Evolutionary conservation across 768 basidiomycete genomes (phyloP), one percentile per base, ranked within the genome.

Genomic region (Mycena vitilis): DNA sequence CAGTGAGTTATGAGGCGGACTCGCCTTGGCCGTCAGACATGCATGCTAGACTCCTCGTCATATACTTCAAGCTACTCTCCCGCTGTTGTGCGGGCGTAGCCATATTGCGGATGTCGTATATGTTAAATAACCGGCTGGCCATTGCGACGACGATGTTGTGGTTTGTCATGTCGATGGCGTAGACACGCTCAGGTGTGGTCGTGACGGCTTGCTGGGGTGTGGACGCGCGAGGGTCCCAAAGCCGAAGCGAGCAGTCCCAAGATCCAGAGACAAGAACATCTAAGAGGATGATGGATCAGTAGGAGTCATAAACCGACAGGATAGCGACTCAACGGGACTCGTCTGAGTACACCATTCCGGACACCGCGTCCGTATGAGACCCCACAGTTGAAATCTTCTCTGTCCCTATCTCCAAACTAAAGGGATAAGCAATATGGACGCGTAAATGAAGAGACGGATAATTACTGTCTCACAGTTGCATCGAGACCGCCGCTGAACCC

Each of bases 51-150:
- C 91, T 91, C 65, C 95, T 83, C 47, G 96, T 98, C 93, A 98
- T 93, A 77, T 93, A 98, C 79, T 98, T 98, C 67, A 99, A 79
- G 71, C 94, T 95, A 77, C 94, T 95, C 81, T 98, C 98, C 69
- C 98, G 81, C 77, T 89, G 86, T 75, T 96, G 94, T 60, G 88
- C 84, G 0, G 94, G 91, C 60, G 84, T 80, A 63, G 85, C 83
- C 88, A 98, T 91, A 68, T 90, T 91, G 34, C 94, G 84, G 18
- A 95, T 82, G 73, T 96, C 95, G 73, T 93, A 98, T 15, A 98
- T 95, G 75, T 94, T 88, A 74, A 99, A 95, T 5, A 95, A 81
- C 15, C 96, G 87, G 66, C 93, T 95, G 4, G 95, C 95, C 92
- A 98, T 95, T 1, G 94, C 94, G 30, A 98, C 92, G 16, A 98